Evolutionary conservation across 75 land plant species (phyloP).

Genomic region (Sequoia sempervirens): DNA sequence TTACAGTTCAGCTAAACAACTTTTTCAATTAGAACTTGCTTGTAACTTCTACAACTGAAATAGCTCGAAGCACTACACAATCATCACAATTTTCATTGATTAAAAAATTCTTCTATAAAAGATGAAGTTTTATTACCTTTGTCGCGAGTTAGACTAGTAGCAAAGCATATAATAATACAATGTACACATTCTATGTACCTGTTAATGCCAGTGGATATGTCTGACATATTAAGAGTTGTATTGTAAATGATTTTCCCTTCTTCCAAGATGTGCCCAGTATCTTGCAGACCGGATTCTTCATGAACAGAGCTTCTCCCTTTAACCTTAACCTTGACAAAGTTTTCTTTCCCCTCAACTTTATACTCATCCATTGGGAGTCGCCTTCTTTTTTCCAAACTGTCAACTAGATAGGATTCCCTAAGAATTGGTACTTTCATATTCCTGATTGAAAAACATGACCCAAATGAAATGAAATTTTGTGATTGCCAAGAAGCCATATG

Average conservation of each 20-base stretch:
- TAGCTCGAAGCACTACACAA: not conserved
- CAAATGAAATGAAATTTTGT: not conserved
- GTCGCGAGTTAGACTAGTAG: not conserved
- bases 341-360: constrained; percentile 52
- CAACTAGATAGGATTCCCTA: constrained; percentile 74
- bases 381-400: constrained; percentile 56
- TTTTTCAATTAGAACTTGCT: not conserved
- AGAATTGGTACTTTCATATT: constrained; percentile 75
- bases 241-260: constrained; percentile 71
- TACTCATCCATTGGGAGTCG: constrained; percentile 65
- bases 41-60: not conserved
- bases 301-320: constrained; percentile 97
- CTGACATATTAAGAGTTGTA: constrained; percentile 91
- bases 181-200: constrained; percentile 37
- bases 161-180: not conserved
- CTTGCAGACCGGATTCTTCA: constrained; percentile 93
- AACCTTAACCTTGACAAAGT: constrained; percentile 76
- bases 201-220: constrained; percentile 86
- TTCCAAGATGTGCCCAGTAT: constrained; percentile 86
- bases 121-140: not conserved
- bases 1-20: not conserved
- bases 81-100: not conserved
- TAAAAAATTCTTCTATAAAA: not conserved
- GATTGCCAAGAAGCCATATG: not conserved
- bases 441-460: constrained; percentile 31